phyloP scores from a whole-genome alignment of 208 protist species.

The Perkinsela sp. region DNA sequence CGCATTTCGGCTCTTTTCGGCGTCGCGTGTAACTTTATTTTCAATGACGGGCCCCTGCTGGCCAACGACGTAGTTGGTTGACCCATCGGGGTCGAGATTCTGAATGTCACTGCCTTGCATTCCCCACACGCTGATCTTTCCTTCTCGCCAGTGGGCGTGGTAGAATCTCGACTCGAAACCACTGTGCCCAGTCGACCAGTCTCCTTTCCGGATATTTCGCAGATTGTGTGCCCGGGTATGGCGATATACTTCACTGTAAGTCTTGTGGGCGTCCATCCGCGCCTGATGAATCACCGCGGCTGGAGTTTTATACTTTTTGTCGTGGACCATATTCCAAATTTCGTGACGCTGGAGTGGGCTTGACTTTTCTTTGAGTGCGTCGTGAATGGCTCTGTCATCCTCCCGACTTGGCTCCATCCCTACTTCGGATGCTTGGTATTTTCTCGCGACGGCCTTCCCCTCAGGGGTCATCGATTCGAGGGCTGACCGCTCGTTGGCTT shows the following conservation, averaged over 20 bases:
- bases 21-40: too few relatives aligned
- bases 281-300: slow-evolving; percentile 39
- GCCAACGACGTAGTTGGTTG: too few relatives aligned
- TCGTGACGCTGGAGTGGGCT: too few relatives aligned
- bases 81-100: too few relatives aligned
- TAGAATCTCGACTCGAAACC: background rate
- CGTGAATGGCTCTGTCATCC: too few relatives aligned
- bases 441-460: background rate
- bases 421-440: background rate
- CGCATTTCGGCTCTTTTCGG: too few relatives aligned
- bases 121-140: background rate
- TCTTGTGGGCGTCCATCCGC: slow-evolving; percentile 26
- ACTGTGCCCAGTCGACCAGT: background rate
- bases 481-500: background rate
- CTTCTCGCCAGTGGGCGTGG: background rate
- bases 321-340: slow-evolving; percentile 24
- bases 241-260: slow-evolving; percentile 26
- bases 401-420: too few relatives aligned
- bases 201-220: slow-evolving; percentile 32
- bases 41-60: too few relatives aligned
- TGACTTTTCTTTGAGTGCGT: too few relatives aligned
- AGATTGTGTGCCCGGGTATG: slow-evolving; percentile 14
- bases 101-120: too few relatives aligned
- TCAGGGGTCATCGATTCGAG: background rate
- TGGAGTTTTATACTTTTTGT: slow-evolving; percentile 37